These are phyloP conservation scores for Hura crepitans DNA, from an alignment of 441 rosid species.

Conservation along the genomic window DNA sequence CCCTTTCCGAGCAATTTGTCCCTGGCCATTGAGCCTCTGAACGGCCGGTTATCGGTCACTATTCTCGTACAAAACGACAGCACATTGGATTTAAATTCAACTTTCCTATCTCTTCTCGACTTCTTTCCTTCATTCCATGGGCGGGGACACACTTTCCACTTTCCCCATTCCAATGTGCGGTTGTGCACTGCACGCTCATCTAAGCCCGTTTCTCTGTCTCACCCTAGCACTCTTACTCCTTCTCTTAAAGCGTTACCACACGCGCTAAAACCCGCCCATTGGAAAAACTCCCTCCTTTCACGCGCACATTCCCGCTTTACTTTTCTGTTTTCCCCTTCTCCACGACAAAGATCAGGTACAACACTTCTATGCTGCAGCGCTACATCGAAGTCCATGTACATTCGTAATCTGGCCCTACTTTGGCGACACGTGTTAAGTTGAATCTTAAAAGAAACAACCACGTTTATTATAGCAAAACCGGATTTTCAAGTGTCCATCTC, in stretches of 20 bases:
- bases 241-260: neutral
- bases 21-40: too few species aligned
- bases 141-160: conserved; percentile 2
- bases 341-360: neutral
- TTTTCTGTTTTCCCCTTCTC: conserved; percentile 16
- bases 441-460: neutral
- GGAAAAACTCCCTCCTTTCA: neutral
- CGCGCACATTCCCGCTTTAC: neutral
- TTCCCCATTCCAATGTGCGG: neutral
- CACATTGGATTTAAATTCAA: conserved; percentile 10
- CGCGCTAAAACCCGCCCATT: neutral
- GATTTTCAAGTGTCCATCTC: neutral
- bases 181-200: too few species aligned
- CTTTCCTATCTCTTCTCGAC: neutral
- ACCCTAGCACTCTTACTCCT: neutral
- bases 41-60: neutral
- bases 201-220: too few species aligned
- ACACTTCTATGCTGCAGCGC: neutral
- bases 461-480: neutral
- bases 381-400: neutral
- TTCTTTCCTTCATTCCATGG: neutral
- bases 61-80: neutral
- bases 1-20: too few species aligned
- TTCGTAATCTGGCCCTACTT: neutral
- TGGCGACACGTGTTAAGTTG: conserved; percentile 1